Base-by-base conservation (phyloP, 768 basidiomycete genomes). In the Pleurotus djamor region DNA sequence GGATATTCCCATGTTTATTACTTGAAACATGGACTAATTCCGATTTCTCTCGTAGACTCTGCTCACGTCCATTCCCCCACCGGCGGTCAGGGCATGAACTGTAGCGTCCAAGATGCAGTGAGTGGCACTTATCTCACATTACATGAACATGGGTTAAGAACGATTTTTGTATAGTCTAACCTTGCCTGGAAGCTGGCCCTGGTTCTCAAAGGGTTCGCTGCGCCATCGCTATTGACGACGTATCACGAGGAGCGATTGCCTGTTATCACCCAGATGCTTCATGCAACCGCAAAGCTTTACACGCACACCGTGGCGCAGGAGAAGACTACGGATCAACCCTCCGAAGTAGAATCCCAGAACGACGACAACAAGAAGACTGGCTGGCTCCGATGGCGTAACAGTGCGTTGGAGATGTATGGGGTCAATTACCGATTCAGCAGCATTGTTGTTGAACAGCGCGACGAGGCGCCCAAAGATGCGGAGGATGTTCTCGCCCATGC, bases 131-230 rank as follows among this genome's bases (percentile, higher is more conserved):
- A 32, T 28, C 21, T 28, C 21, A 28, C 21, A 28, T 28, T 28
- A 28, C 21, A 28, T 28, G 21, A 28, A 28, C 21, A 28, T 28
- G 21, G 21, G 21, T 28, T 28, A 28, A 28, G 21, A 28, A 28
- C 21, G 21, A 28, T 28, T 28, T 28, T 28, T 28, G 21, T 28
- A 28, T 45, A 71, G 68, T 59, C 65, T 58, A 74, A 72, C 58
- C 63, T 74, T 12, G 63, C 51, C 5, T 71, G 69, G 72, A 72
- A 72, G 59, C 59, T 72, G 5, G 61, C 71, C n/a, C 61, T 72
- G 9, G 70, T 70, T 5, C 54, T 63, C 43, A 69, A 69, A 48
- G 60, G 59, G 16, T 59, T 61, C 10, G 63, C 68, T 2, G 43
- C 59, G 7, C 61, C 57, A 14, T 58, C 52, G 43, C 70, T 65